Conservation (phyloP, 2,329 filamentous ascomycete species). For the Exophiala sideris region DNA sequence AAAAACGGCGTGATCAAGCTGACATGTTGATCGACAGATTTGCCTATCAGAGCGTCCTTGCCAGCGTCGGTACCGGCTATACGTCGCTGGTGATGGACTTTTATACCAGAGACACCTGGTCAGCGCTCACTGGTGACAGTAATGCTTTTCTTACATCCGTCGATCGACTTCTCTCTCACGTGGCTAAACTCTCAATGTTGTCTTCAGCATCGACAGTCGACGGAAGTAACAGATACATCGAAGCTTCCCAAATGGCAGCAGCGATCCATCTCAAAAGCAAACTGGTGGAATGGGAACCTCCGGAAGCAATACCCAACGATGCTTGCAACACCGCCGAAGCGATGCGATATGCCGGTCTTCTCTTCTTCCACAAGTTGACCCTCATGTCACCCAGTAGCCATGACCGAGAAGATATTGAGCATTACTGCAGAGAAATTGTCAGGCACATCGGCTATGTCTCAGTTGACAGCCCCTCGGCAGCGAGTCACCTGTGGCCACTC, state of each 20-base stretch:
- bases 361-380: conserved; percentile 9
- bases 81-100: conserved; percentile 6
- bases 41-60: conserved; percentile 10
- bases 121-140: conserved; percentile 1
- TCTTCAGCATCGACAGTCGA: background rate
- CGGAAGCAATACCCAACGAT: background rate
- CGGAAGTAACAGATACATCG: background rate
- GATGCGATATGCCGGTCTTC: conserved; percentile 10
- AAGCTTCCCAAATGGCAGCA: background rate
- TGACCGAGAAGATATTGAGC: background rate
- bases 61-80: conserved; percentile 1
- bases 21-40: conserved; percentile 4
- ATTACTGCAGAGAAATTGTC: conserved; percentile 1
- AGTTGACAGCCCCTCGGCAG: conserved; percentile 6
- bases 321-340: conserved; percentile 10
- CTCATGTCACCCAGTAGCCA: background rate
- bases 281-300: conserved; percentile 5
- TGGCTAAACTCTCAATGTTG: conserved; percentile 5
- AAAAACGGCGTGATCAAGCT: background rate
- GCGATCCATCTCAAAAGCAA: conserved; percentile 1
- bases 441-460: conserved; percentile 2
- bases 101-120: conserved; percentile 5
- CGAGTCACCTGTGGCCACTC: conserved; percentile 10
- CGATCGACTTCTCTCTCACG: conserved; percentile 6
- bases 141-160: conserved; percentile 8